Percentiles rank a stretch among this genome's conserved stretches.
phyloP scores from a whole-genome alignment of 148 eudicot species.

The Dysphania ambrosioides region DNA sequence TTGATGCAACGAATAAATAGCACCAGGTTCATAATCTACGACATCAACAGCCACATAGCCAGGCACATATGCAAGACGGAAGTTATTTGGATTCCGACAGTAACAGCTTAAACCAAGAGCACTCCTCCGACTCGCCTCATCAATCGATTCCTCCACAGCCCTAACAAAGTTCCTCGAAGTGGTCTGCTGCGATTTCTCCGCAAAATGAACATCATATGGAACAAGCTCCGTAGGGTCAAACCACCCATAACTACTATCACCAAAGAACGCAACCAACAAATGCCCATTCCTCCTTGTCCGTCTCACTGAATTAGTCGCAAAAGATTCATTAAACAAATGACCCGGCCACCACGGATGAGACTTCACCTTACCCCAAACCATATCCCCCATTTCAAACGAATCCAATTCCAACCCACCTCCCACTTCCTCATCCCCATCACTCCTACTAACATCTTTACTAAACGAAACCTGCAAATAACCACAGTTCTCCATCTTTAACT shows the following conservation, averaged over 20 bases:
- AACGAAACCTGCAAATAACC: slow-evolving; percentile 2
- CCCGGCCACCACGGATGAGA: slow-evolving; percentile 99
- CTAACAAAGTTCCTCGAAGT: slow-evolving; percentile 47
- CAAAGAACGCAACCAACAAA: slow-evolving; percentile 88
- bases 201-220: slow-evolving; percentile 59
- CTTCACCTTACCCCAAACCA: slow-evolving; percentile 99
- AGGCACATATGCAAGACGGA: slow-evolving; percentile 45
- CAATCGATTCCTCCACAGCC: slow-evolving; percentile 86
- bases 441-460: slow-evolving; percentile 32
- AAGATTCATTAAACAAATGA: slow-evolving; percentile 60
- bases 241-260: slow-evolving; percentile 97
- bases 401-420: slow-evolving; percentile 26
- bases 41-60: slow-evolving; percentile 67
- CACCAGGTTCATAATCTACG: slow-evolving; percentile 60
- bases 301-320: slow-evolving; percentile 61
- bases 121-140: slow-evolving; percentile 67
- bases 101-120: slow-evolving; percentile 69
- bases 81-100: slow-evolving; percentile 61
- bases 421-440: slow-evolving; percentile 24
- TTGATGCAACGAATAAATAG: slow-evolving; percentile 53
- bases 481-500: slow-evolving; percentile 16
- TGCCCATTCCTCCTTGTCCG: slow-evolving; percentile 64
- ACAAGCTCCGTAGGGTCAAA: slow-evolving; percentile 68
- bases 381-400: slow-evolving; percentile 65
- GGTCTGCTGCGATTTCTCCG: slow-evolving; percentile 70